Percentiles rank a stretch among this genome's conserved stretches.
Evolutionary conservation across 495 filamentous ascomycete genomes (phyloP).

Genomic region (Lasiosphaeriaceae sp.): DNA sequence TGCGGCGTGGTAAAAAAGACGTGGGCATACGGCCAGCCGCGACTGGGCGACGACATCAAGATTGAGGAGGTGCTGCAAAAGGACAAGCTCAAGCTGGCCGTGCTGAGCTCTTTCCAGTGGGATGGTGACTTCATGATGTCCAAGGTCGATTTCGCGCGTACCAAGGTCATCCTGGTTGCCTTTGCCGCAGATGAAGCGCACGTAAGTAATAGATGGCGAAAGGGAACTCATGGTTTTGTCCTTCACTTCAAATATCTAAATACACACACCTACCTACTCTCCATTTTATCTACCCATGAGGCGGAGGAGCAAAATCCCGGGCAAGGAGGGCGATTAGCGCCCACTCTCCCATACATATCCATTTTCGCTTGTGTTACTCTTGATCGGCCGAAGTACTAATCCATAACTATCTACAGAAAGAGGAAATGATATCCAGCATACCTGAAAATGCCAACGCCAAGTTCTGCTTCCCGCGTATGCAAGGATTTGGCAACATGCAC

Average conservation of each 20-base stretch:
- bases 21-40: slow-evolving; percentile 54
- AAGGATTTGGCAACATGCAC: slow-evolving; percentile 61
- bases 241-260: not conserved
- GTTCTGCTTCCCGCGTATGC: slow-evolving; percentile 76
- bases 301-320: too few relatives aligned
- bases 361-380: too few relatives aligned
- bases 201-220: slow-evolving; percentile 26
- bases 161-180: slow-evolving; percentile 41
- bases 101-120: slow-evolving; percentile 85
- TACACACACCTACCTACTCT: too few relatives aligned
- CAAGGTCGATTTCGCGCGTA: slow-evolving; percentile 36
- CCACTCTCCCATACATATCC: too few relatives aligned
- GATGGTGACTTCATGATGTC: slow-evolving; percentile 54
- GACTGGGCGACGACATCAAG: slow-evolving; percentile 70
- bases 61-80: slow-evolving; percentile 86
- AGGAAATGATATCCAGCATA: slow-evolving; percentile 46
- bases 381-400: not conserved
- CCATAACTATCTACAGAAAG: slow-evolving; percentile 35
- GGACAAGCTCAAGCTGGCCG: slow-evolving; percentile 63
- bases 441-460: slow-evolving; percentile 40
- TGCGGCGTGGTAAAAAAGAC: slow-evolving; percentile 79
- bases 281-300: too few relatives aligned
- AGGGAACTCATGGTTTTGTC: not conserved
- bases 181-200: slow-evolving; percentile 44
- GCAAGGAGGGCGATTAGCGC: too few relatives aligned